Base-by-base conservation (phyloP, 73 alveolate species). In the Breviolum minutum region DNA sequence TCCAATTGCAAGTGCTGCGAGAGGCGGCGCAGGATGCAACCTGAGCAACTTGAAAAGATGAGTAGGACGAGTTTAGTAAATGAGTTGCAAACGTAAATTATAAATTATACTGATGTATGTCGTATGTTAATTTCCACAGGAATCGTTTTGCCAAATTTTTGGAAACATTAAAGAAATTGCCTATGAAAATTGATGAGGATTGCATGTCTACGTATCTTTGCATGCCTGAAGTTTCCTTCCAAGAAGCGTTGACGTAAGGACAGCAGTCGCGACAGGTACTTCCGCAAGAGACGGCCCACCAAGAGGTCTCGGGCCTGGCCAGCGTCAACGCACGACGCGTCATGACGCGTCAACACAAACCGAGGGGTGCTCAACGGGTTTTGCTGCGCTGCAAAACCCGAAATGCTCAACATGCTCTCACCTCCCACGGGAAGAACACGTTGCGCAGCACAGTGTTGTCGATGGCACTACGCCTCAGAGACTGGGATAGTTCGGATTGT, bases 381-480 rank as follows among this genome's bases (percentile, higher is more conserved):
- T n/a, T n/a, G n/a, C n/a, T n/a, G n/a, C n/a, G n/a, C n/a, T n/a
- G n/a, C n/a, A n/a, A n/a, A n/a, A n/a, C n/a, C n/a, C n/a, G n/a
- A n/a, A n/a, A n/a, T n/a, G n/a, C n/a, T n/a, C n/a, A n/a, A n/a
- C n/a, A n/a, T 30, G 9, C 73, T 22, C 63, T 0, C 60, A 61
- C 99, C 93, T 94, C 99, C 99, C 91, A 80, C 63, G 99, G 99
- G 62, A 63, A 79, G 93, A 94, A 94, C 48, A 94, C 99, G 40
- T 94, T 94, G 60, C 91, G 84, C 61, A 94, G 99, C 93, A 94
- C 99, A 19, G 99, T 94, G 99, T 94, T 94, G 99, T 94, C 99
- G 29, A 94, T 94, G 94, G 99, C 99, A 27, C 84, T 62, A 24
- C 99, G 99, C 97, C 97, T 88, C 64, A 63, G 76, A 11, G 19